phyloP scores from a whole-genome alignment of 768 basidiomycete genomes.

The Naganishia vishniacii region DNA sequence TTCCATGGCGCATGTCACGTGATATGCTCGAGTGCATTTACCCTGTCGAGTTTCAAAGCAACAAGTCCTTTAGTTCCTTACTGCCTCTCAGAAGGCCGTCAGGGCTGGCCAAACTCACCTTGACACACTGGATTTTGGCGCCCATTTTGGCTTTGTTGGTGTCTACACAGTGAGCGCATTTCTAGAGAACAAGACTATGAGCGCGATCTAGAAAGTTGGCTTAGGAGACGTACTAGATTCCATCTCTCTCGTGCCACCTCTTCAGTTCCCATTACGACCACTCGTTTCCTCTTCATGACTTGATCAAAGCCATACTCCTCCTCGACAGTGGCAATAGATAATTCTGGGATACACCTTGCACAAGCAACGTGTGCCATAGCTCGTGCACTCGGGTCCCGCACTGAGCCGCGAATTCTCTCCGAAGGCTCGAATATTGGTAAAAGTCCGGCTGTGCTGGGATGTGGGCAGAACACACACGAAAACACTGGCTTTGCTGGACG shows the following conservation, averaged over 20 bases:
- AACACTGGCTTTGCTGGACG: slow-evolving; percentile 21
- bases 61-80: background rate
- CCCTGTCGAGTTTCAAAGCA: no score
- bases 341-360: slow-evolving; percentile 77
- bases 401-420: slow-evolving; percentile 48
- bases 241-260: slow-evolving; percentile 85
- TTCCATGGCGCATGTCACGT: slow-evolving; percentile 78
- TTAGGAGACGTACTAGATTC: slow-evolving; percentile 64
- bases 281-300: slow-evolving; percentile 23
- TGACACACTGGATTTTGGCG: slow-evolving; percentile 72
- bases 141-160: slow-evolving; percentile 47
- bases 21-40: slow-evolving; percentile 88
- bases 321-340: slow-evolving; percentile 75
- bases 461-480: slow-evolving; percentile 46
- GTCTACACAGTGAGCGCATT: slow-evolving; percentile 82
- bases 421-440: slow-evolving; percentile 36
- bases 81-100: background rate
- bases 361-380: slow-evolving; percentile 69
- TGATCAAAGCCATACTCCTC: slow-evolving; percentile 27
- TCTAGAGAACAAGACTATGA: slow-evolving; percentile 53
- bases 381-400: slow-evolving; percentile 62
- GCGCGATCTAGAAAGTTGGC: background rate
- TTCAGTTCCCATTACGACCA: slow-evolving; percentile 71
- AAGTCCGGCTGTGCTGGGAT: slow-evolving; percentile 28
- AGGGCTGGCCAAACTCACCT: slow-evolving; percentile 42